Evolutionary conservation across 2,329 filamentous ascomycete genomes (phyloP).

Genomic region (Trichophyton benhamiae): DNA sequence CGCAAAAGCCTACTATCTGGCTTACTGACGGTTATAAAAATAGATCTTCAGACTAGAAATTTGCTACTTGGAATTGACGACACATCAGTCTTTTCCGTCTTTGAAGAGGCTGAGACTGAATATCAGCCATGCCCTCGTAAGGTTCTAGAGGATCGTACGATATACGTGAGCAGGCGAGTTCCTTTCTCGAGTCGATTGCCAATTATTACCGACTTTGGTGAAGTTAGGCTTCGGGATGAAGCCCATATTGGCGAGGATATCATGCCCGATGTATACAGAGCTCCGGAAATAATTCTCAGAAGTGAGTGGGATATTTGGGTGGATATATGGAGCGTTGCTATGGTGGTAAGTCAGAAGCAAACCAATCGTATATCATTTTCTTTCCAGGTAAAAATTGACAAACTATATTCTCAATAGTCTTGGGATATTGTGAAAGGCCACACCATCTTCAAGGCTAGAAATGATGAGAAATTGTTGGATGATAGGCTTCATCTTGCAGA

Average conservation of each 20-base stretch:
- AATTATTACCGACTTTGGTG: slow-evolving; percentile 11
- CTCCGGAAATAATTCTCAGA: slow-evolving; percentile 17
- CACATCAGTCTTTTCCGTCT: slow-evolving; percentile 5
- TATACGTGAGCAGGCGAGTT: slow-evolving; percentile 9
- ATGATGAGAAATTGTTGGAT: slow-evolving; percentile 6
- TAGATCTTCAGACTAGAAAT: slow-evolving; percentile 8
- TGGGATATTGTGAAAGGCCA: slow-evolving; percentile 8
- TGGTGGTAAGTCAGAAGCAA: slow-evolving; percentile 13
- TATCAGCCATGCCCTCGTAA: slow-evolving; percentile 8
- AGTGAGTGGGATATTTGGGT: slow-evolving; percentile 17
- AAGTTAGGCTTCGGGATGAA: slow-evolving; percentile 1
- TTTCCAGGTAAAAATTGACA: neutral
- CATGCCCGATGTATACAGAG: slow-evolving; percentile 17
- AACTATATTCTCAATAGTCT: neutral
- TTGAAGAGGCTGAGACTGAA: slow-evolving; percentile 11
- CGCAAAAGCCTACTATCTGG: neutral
- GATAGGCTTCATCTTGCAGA: slow-evolving; percentile 17
- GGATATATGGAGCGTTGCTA: slow-evolving; percentile 19
- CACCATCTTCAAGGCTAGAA: slow-evolving; percentile 5
- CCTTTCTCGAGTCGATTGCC: slow-evolving; percentile 1
- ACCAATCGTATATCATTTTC: neutral
- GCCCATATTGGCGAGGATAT: slow-evolving; percentile 10
- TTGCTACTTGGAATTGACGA: slow-evolving; percentile 8
- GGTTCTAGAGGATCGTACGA: slow-evolving; percentile 9
- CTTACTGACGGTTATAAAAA: neutral